Evolutionary conservation across 352 stramenopile genomes (phyloP).

Genomic region (Globisporangium emineosum): DNA sequence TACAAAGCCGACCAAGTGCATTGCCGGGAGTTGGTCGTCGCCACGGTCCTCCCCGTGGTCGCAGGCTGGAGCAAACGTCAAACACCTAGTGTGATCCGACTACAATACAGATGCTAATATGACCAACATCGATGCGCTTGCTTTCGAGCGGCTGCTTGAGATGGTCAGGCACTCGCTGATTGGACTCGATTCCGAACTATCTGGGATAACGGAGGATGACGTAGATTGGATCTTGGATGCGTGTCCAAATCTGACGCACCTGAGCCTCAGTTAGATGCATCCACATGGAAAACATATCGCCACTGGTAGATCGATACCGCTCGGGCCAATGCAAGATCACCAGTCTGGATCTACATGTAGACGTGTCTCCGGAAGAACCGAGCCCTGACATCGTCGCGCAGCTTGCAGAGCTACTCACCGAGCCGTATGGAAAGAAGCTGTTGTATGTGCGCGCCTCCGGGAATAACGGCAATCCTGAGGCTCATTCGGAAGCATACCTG

Average conservation of each 20-base stretch:
- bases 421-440: not conserved
- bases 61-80: not conserved
- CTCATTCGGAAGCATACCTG: not conserved
- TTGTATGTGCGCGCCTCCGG: not conserved
- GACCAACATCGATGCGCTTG: not conserved
- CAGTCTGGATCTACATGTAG: not conserved
- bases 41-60: not conserved
- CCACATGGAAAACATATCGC: not conserved
- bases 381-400: not conserved
- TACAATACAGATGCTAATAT: not conserved
- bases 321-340: slow-evolving; percentile 3
- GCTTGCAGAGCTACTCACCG: not conserved
- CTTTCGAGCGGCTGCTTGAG: not conserved
- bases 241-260: not conserved
- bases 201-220: not conserved
- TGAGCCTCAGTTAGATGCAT: not conserved
- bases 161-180: not conserved
- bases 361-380: not conserved
- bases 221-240: not conserved
- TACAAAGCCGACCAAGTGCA: not conserved
- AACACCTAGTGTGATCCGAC: not conserved
- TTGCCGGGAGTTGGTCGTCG: not conserved
- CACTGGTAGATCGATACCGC: not conserved
- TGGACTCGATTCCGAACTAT: not conserved
- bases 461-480: not conserved